Evolutionary conservation across 768 basidiomycete species (phyloP).

Genomic region (Boletus sensibilis): DNA sequence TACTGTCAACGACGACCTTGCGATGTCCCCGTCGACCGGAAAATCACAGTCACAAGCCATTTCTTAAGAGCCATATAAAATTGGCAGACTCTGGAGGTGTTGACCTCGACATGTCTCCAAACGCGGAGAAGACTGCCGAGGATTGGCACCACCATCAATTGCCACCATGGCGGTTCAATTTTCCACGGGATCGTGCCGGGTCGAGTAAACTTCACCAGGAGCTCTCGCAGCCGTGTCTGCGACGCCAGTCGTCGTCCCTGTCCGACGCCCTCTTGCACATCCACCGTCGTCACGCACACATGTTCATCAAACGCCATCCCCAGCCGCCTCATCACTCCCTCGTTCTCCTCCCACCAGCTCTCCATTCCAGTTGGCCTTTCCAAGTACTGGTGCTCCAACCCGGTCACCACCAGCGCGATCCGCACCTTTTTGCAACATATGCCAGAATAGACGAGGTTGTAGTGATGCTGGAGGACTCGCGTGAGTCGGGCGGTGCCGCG

Average conservation of each 20-base stretch:
- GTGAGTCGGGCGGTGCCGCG: constrained; percentile 1
- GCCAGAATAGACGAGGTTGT: not conserved
- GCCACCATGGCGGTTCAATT: not conserved
- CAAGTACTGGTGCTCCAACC: not conserved
- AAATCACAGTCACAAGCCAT: not conserved
- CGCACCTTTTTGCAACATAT: constrained; percentile 1
- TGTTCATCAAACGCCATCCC: constrained; percentile 1
- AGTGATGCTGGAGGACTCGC: not conserved
- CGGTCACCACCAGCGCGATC: constrained; percentile 5
- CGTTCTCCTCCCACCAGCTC: not conserved
- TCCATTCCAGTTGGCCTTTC: constrained; percentile 2
- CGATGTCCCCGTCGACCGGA: not conserved
- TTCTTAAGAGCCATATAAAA: not conserved
- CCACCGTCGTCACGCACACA: constrained; percentile 1
- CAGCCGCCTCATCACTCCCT: not conserved
- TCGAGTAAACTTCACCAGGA: not conserved
- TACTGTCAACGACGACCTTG: not conserved
- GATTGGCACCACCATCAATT: not conserved
- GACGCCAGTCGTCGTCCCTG: not conserved
- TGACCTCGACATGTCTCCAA: not conserved
- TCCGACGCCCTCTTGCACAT: not conserved
- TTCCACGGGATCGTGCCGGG: not conserved
- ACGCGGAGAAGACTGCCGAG: not conserved
- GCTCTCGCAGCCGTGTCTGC: not conserved
- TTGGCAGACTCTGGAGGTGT: not conserved